Evolutionary conservation across 495 filamentous ascomycete genomes (phyloP), one percentile per base, ranked within the genome.

Genomic region (Podospora fimiseda): DNA sequence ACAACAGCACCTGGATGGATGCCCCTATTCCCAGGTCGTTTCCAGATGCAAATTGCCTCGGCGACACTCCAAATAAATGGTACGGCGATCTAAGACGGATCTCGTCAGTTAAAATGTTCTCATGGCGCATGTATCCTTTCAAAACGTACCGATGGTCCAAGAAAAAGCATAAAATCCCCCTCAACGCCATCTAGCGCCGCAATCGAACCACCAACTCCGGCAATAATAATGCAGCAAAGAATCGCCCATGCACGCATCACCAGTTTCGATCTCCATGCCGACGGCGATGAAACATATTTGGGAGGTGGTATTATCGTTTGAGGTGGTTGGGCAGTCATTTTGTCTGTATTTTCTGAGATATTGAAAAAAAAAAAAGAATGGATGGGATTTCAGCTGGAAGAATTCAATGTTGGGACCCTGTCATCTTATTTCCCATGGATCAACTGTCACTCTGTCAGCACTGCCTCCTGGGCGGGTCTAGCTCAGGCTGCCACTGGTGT

Each of bases 1-100:
- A 62, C 60, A 24, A 50, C 33, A 16, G 60, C 56, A 11, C 60
- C 60, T 2, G 60, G 60, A 27, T 62, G 60, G 33, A 60, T 57
- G 14, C 60, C 60, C 1, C 60, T 16, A 33, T 62, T 37, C 1
- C 60, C 60, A 2, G 38, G 44, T 0, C 56, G 49, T 5, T 23
- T 23, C 15, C 45, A 9, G 21, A 62, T 60, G 50, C 46, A 51
- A 19, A 57, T 19, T 46, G 2, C 22, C 24, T 62, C 60, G 50
- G 53, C 56, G 22, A 55, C 6, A 43, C 50, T 38, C 60, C 60
- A 62, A 21, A 48, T 23, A 24, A 60, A 48, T 2, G 39, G 21
- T 0, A 43, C 43, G 21, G 43, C 6, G 40, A 41, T 9, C 55
- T 40, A 30, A 5, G 3, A 38, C 13, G 20, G 18, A 9, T 15